These are phyloP conservation scores for Dictyostelium purpureum DNA, from an alignment of 78 protist genomes.

Conservation along the genomic window DNA sequence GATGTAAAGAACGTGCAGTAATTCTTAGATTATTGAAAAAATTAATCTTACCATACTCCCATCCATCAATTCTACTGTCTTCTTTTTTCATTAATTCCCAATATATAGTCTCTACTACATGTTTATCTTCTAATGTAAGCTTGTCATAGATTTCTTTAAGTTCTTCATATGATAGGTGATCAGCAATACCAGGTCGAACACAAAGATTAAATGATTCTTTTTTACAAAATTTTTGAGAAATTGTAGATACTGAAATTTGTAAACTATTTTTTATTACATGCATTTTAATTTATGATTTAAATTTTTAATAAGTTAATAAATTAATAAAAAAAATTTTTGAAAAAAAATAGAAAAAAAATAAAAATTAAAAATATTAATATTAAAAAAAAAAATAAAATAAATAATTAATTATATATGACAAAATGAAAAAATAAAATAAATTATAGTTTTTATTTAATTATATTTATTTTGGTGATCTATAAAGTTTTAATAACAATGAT, in stretches of 20 bases:
- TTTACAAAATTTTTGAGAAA: not conserved
- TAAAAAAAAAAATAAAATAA: not conserved
- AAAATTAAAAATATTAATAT: not conserved
- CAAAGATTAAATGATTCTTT: not conserved
- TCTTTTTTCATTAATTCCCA: conserved; percentile 55
- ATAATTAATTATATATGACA: not conserved
- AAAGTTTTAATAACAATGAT: conserved; percentile 63
- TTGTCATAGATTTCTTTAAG: not conserved
- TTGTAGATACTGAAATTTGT: not conserved
- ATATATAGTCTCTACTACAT: not conserved
- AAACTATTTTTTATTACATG: not conserved
- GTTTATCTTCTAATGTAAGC: not conserved
- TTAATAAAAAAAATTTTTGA: too few relatives aligned
- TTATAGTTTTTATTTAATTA: not conserved
- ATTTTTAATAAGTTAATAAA: too few relatives aligned
- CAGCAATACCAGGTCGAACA: not conserved
- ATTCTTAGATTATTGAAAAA: not conserved
- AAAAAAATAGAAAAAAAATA: not conserved
- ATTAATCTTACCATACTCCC: not conserved
- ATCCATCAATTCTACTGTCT: not conserved
- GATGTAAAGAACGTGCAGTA: conserved; percentile 8
- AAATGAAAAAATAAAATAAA: not conserved
- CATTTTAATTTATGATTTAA: not conserved
- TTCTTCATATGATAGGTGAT: not conserved
- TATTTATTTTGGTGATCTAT: conserved; percentile 24